Evolutionary conservation across 495 filamentous ascomycete species (phyloP), one percentile per base, ranked within the genome.

Genomic region (Penicillium subrubescens): DNA sequence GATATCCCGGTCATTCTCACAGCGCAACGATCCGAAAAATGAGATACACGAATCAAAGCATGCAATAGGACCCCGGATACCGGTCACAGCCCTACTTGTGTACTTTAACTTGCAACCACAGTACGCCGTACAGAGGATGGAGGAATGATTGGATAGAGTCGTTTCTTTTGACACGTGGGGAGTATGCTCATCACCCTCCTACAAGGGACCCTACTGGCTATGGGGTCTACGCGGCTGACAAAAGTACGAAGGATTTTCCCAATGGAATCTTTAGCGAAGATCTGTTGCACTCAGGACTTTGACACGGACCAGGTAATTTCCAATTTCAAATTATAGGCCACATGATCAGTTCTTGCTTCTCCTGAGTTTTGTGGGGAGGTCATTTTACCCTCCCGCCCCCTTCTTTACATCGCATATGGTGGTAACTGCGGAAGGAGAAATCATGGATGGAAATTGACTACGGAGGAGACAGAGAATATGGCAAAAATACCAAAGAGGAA

Each of bases 261-360:
- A 41, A 17, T 41, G 43, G 8, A 11, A 11, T 46, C 21, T 23
- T 46, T 46, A 11, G 43, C 19, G 19, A 48, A 52, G 48, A 52
- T 52, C 23, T 25, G 27, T n/a, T 31, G 25, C 48, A 31, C 31
- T 31, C 48, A 31, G 0, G 23, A 23, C 14, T 12, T 29, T 0
- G 25, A n/a, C 48, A 52, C 15, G 23, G 23, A 52, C 48, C 48
- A 52, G 25, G 10, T 25, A 27, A 52, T 29, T 27, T 27, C 25
- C 1, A 27, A 27, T 27, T 52, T 52, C 48, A 52, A 52, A 29
- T 52, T 21, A 27, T n/a, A 48, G 23, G 15, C 23, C 48, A 52
- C 23, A 31, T 52, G 48, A 48, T n/a, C 44, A 25, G 44, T 48
- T 46, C 44, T 48, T 48, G 44, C 44, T 48, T 48, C 44, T 48